Percentiles rank a stretch among this genome's conserved stretches.
These are phyloP conservation scores for Hypholoma fasciculare DNA, from an alignment of 768 basidiomycete genomes.

Conservation along the genomic window DNA sequence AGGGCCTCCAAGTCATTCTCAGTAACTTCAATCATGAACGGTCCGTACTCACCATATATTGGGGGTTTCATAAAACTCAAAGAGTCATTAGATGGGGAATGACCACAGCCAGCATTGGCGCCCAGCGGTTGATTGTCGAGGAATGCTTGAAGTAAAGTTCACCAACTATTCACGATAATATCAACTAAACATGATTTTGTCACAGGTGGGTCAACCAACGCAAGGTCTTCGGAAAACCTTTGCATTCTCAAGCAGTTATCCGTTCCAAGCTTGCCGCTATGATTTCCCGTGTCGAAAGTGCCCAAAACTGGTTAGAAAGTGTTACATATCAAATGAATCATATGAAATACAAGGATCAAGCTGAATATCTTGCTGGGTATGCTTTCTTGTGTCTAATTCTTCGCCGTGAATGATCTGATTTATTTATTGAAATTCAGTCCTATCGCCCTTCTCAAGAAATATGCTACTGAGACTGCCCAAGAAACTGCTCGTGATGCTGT, in stretches of 20 bases:
- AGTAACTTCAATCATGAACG: conserved; percentile 92
- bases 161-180: not conserved
- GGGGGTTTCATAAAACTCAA: not conserved
- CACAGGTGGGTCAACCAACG: conserved; percentile 71
- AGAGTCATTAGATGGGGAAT: conserved; percentile 57
- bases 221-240: conserved; percentile 75
- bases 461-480: conserved; percentile 72
- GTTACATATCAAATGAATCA: conserved; percentile 87
- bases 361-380: conserved; percentile 71
- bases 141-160: conserved; percentile 65
- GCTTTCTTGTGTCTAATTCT: conserved; percentile 7
- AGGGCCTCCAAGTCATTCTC: conserved; percentile 42
- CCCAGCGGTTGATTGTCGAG: conserved; percentile 66
- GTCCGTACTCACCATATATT: conserved; percentile 38
- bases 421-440: conserved; percentile 40
- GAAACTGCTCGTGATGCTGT: conserved; percentile 79
- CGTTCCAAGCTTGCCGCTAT: conserved; percentile 76
- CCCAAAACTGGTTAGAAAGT: conserved; percentile 86
- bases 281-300: conserved; percentile 79
- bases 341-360: conserved; percentile 81
- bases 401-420: not conserved
- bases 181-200: not conserved
- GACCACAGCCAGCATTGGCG: conserved; percentile 52
- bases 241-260: conserved; percentile 70
- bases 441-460: conserved; percentile 81